Base-by-base conservation (phyloP, 1,284 basidiomycete species). In the Fistulinella cinereoalba region DNA sequence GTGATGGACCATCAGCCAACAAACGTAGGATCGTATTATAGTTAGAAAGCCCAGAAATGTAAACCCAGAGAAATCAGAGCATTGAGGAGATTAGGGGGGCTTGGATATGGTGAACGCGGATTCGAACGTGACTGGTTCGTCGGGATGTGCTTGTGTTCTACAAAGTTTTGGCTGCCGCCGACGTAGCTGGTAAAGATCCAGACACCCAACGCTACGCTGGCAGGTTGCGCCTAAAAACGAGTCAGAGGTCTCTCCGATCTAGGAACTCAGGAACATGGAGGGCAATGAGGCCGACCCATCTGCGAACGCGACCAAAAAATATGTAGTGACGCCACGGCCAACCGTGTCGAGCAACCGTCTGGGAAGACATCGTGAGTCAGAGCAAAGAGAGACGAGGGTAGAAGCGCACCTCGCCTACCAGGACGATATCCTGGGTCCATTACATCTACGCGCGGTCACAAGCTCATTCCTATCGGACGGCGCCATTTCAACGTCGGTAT, bases 151-250 rank as follows among this genome's bases (percentile, higher is more conserved):
- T 7, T 56, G 53, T 25, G 64, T 63, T 18, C 85, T 71, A 85
- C 81, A 52, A 88, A 77, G 47, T 77, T 84, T 52, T 75, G 67
- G 12, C 75, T 75, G 0, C 79, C 83, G 12, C 81, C 72, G 37
- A 88, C 51, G 58, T 87, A 88, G 3, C 85, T 86, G 28, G 80
- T 83, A 55, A 88, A 81, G 41, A 88, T 73, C 59, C 75, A 72
- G 10, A 71, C 60, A 37, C 76, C 77, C 11, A 64, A 54, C 4
- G 39, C 19, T 27, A 48, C 15, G 29, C 37, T 32, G 3, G 5
- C 15, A 15, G 48, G n/a, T 23, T 39, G 47, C 2, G 40, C n/a
- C 57, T 62, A 40, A 15, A 13, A 45, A 15, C 15, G 2, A 28
- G 27, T 48, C 42, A 18, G 1, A 18, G 32, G 18, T 8, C n/a